A percentile compares a stretch with the other conserved stretches of the same genome.
Evolutionary conservation across 2,329 filamentous ascomycete species (phyloP).

Genomic region (Colletotrichum sp.): DNA sequence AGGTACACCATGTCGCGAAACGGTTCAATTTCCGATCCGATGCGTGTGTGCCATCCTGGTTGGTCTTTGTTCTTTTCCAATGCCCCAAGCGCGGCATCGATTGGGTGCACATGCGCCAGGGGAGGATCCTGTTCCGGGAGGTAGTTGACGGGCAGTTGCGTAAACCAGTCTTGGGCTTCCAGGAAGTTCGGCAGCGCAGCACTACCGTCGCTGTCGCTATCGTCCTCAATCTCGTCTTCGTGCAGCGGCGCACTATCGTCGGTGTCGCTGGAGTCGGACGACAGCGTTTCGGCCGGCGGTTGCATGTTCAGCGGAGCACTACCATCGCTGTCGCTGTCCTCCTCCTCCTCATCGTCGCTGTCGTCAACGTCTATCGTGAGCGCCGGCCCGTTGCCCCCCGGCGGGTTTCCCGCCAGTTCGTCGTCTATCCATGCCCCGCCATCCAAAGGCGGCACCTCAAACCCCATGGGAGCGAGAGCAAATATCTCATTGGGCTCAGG

Average conservation of each 20-base stretch:
- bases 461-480: neutral
- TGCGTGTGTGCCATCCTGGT: neutral
- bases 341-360: neutral
- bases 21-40: neutral
- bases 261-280: neutral
- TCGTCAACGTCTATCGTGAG: neutral
- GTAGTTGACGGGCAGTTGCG: neutral
- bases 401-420: neutral
- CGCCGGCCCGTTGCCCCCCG: neutral
- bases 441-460: neutral
- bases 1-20: constrained; percentile 39
- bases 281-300: neutral
- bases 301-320: neutral
- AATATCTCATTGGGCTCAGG: neutral
- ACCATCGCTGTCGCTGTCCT: neutral
- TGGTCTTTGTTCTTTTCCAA: neutral
- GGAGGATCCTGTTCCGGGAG: neutral
- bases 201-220: neutral
- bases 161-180: neutral
- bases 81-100: neutral
- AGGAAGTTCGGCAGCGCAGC: neutral
- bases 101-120: neutral
- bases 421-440: neutral
- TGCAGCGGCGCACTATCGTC: neutral
- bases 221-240: neutral